Evolutionary conservation across 331 rosid genomes (phyloP), one percentile per base, ranked within the genome.

Genomic region (Stylosanthes scabra): DNA sequence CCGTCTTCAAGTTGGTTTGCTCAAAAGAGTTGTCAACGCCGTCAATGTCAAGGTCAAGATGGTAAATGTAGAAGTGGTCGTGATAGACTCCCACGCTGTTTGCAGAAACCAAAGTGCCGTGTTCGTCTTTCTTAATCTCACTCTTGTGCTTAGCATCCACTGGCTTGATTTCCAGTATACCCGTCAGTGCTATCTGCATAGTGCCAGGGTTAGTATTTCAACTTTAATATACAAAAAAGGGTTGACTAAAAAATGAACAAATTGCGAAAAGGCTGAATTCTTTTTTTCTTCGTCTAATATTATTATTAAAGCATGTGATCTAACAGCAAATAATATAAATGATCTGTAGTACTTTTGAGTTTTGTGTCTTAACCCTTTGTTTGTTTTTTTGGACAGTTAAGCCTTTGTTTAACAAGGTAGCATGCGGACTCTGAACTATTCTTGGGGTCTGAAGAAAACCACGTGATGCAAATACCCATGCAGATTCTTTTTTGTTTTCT

Each of bases 21-120:
- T 81, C 80, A 14, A 87, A 84, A 5, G 96, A 91, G 63, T 91
- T 91, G 9, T 71, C 31, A 7, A 10, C 75, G 1, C 96, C 93
- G 8, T 89, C 97, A 7, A 91, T 74, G 70, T 89, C 93, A 2
- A 89, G 80, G 81, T 91, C 96, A 11, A 91, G 90, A 63, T 87
- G 66, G 76, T 75, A 91, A 7, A 71, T 83, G 56, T 77, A 66
- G 76, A 71, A 88, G 70, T 92, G 97, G 65, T 92, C 97, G 7
- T 92, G 93, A 75, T 72, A 80, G 1, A 86, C 71, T 0, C 84
- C 96, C 0, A 89, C 72, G 9, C 83, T 89, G 63, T 92, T 84
- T 9, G 78, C 85, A 8, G 92, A 78, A 12, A 89, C 65, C 72
- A 89, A 47, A 1, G 68, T 59, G 6, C 97, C 93, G 45, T 87